Conservation (phyloP, 1,139 yeast genomes). For the Candida dubliniensis region DNA sequence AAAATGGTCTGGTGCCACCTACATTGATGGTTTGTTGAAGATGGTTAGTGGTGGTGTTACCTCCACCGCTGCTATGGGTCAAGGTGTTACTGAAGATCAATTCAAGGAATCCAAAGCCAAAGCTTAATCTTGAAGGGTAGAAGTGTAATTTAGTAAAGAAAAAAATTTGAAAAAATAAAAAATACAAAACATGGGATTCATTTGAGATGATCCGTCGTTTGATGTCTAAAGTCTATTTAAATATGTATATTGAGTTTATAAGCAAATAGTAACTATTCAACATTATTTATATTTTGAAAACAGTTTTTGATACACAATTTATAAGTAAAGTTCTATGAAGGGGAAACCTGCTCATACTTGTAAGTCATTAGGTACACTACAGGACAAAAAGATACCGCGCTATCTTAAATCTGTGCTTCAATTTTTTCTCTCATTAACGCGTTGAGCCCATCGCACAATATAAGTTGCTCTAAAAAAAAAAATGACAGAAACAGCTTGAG, state of each 20-base stretch:
- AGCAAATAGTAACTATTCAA: not conserved
- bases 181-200: not conserved
- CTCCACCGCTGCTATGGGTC: constrained; percentile 98
- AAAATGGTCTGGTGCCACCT: constrained; percentile 99
- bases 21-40: constrained; percentile 86
- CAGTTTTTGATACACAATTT: not conserved
- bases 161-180: not conserved
- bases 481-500: too few species aligned
- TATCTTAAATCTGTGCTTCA: too few species aligned
- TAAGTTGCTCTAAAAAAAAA: too few species aligned
- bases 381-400: too few species aligned
- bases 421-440: too few species aligned
- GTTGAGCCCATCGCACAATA: too few species aligned
- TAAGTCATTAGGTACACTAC: too few species aligned
- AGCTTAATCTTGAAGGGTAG: not conserved
- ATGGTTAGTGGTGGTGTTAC: constrained; percentile 94
- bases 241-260: not conserved
- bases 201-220: constrained; percentile 2
- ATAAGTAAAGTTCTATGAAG: too few species aligned
- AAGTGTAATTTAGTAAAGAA: not conserved
- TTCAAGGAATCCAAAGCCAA: constrained; percentile 49
- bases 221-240: not conserved
- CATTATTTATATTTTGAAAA: not conserved
- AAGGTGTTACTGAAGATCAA: constrained; percentile 97
- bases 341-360: too few species aligned